Percentiles rank a stretch among this genome's conserved stretches.
Evolutionary conservation across 495 filamentous ascomycete species (phyloP).

Genomic region (Thermochaetoides thermophila): DNA sequence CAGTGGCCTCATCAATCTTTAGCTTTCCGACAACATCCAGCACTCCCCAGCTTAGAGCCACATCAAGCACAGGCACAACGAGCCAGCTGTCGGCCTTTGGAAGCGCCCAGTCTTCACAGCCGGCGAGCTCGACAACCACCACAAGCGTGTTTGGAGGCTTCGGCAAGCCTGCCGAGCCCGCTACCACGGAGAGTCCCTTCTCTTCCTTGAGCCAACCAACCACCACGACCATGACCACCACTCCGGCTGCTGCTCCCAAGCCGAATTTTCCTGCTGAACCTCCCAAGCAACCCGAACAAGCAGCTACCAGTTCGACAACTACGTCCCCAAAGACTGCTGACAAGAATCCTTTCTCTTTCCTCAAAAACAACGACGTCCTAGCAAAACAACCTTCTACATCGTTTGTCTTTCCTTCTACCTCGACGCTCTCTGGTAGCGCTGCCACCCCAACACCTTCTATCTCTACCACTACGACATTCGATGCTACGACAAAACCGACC

Average conservation of each 20-base stretch:
- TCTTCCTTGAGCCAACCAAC: background rate
- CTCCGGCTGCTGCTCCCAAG: background rate
- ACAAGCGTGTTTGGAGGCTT: background rate
- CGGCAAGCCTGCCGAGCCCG: background rate
- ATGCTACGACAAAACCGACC: background rate
- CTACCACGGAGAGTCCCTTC: conserved; percentile 2
- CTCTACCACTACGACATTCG: background rate
- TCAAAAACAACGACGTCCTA: background rate
- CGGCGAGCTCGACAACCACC: background rate
- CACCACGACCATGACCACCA: background rate
- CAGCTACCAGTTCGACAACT: conserved; percentile 1
- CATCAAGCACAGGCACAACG: too few species aligned
- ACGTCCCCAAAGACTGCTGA: conserved; percentile 1
- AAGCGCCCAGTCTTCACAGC: too few species aligned
- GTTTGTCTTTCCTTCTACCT: background rate
- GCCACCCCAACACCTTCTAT: background rate
- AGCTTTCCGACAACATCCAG: too few species aligned
- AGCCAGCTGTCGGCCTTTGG: too few species aligned
- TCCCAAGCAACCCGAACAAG: background rate
- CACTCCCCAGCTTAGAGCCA: too few species aligned
- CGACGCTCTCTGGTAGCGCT: background rate
- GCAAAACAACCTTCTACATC: background rate
- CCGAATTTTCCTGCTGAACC: background rate
- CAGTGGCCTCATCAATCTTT: too few species aligned
- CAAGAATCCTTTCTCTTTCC: conserved; percentile 1